Conservation (phyloP, 2,329 filamentous ascomycete species). For the Scortechinia acanthostroma region DNA sequence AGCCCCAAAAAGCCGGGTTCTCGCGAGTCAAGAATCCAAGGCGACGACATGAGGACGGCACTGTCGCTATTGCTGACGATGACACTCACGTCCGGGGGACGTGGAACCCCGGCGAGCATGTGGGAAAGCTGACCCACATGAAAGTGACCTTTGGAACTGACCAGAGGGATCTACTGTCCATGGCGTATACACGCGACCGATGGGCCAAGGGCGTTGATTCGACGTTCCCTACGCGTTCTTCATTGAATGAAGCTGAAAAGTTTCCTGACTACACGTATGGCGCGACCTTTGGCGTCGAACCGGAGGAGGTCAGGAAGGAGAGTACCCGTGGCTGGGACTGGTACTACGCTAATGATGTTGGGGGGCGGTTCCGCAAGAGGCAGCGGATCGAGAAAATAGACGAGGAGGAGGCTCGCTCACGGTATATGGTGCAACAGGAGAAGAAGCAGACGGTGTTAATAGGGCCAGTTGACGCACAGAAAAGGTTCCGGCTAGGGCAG, state of each 20-base stretch:
- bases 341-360: conserved; percentile 34
- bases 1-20: too few relatives aligned
- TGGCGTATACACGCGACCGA: background rate
- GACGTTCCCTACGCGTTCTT: background rate
- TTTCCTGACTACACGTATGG: conserved; percentile 24
- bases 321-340: conserved; percentile 38
- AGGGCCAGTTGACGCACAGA: conserved; percentile 14
- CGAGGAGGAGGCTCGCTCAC: background rate
- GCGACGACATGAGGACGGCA: too few relatives aligned
- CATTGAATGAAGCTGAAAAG: conserved; percentile 6
- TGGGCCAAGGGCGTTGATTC: background rate
- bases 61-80: background rate
- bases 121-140: background rate
- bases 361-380: conserved; percentile 24
- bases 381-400: conserved; percentile 10
- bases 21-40: too few relatives aligned
- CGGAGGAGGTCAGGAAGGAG: conserved; percentile 30
- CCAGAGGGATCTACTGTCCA: background rate
- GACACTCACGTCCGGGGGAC: background rate
- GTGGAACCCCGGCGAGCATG: background rate
- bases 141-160: background rate
- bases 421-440: conserved; percentile 16
- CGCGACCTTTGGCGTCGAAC: conserved; percentile 29
- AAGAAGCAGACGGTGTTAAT: conserved; percentile 26
- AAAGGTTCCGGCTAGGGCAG: conserved; percentile 41